Evolutionary conservation across 1,284 basidiomycete genomes (phyloP).

Genomic region (Heterobasidion annosum): DNA sequence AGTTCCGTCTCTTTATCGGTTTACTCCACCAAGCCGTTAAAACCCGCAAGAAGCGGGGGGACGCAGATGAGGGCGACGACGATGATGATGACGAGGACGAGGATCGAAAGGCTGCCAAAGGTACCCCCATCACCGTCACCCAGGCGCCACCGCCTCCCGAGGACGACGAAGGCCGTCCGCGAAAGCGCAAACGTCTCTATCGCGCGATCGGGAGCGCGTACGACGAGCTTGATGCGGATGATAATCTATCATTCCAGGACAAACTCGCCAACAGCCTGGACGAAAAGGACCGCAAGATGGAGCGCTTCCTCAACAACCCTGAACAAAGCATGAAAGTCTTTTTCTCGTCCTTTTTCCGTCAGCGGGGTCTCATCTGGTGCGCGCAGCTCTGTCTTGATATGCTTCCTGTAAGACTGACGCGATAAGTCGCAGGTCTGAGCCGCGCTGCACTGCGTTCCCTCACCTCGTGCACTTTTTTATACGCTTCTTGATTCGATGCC

Average conservation of each 20-base stretch:
- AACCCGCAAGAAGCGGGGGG: constrained; percentile 10
- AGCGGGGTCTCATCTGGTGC: constrained; percentile 57
- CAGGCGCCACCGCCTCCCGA: neutral
- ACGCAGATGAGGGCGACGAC: constrained; percentile 22
- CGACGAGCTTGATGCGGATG: constrained; percentile 10
- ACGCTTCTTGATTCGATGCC: constrained; percentile 47
- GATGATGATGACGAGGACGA: constrained; percentile 23
- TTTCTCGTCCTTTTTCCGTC: constrained; percentile 54
- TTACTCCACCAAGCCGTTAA: constrained; percentile 28
- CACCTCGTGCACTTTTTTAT: constrained; percentile 54
- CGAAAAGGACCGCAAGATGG: constrained; percentile 30
- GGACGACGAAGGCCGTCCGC: neutral
- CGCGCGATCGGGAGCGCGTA: neutral
- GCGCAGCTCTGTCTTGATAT: constrained; percentile 5
- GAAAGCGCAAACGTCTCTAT: neutral
- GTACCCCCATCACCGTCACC: neutral
- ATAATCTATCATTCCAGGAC: constrained; percentile 2
- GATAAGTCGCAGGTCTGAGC: constrained; percentile 11
- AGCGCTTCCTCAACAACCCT: constrained; percentile 49
- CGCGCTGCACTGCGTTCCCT: constrained; percentile 31
- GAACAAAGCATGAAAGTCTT: constrained; percentile 45
- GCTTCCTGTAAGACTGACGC: neutral
- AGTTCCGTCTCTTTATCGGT: constrained; percentile 51
- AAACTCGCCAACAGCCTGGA: constrained; percentile 19
- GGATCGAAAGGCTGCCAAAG: neutral